Evolutionary conservation across 176 grass and related monocot species (phyloP).

Genomic region (Rhynchospora tenuis): DNA sequence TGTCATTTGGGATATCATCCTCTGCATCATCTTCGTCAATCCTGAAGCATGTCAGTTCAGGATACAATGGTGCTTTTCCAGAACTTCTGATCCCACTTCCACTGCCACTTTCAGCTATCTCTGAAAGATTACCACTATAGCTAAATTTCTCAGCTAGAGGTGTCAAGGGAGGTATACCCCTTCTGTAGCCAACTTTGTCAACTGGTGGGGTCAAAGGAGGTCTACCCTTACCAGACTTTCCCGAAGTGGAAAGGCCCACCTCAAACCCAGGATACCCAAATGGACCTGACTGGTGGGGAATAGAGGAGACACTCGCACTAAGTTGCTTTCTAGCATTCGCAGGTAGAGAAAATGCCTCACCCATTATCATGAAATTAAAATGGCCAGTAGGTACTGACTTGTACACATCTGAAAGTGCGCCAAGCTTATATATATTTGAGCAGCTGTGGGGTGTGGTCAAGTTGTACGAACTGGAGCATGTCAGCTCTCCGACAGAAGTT

Average conservation of each 20-base stretch:
- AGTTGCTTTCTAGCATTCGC: conserved; percentile 25
- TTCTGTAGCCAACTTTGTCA: conserved; percentile 12
- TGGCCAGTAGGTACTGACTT: conserved; percentile 35
- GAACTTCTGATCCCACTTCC: conserved; percentile 22
- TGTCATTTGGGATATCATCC: conserved; percentile 35
- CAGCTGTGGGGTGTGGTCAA: conserved; percentile 20
- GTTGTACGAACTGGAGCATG: conserved; percentile 17
- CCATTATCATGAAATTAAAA: conserved; percentile 35
- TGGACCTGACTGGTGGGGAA: conserved; percentile 22
- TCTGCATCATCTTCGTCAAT: conserved; percentile 76
- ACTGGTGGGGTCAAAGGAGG: conserved; percentile 54
- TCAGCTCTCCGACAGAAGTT: conserved; percentile 3
- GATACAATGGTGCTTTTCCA: conserved; percentile 43
- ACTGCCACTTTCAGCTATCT: conserved; percentile 19
- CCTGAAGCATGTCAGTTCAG: conserved; percentile 63
- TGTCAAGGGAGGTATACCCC: conserved; percentile 50
- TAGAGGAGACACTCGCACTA: conserved; percentile 27
- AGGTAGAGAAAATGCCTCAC: conserved; percentile 33
- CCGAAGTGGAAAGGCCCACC: conserved; percentile 34
- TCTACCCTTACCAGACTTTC: conserved; percentile 30
- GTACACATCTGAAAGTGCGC: conserved; percentile 24
- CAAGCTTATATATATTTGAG: conserved; percentile 34
- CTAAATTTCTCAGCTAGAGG: conserved; percentile 61
- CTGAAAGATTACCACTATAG: conserved; percentile 36
- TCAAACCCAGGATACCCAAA: conserved; percentile 34